Evolutionary conservation across 108 stramenopile genomes (phyloP).

Genomic region (Pinguiococcus pyrenoidosus): DNA sequence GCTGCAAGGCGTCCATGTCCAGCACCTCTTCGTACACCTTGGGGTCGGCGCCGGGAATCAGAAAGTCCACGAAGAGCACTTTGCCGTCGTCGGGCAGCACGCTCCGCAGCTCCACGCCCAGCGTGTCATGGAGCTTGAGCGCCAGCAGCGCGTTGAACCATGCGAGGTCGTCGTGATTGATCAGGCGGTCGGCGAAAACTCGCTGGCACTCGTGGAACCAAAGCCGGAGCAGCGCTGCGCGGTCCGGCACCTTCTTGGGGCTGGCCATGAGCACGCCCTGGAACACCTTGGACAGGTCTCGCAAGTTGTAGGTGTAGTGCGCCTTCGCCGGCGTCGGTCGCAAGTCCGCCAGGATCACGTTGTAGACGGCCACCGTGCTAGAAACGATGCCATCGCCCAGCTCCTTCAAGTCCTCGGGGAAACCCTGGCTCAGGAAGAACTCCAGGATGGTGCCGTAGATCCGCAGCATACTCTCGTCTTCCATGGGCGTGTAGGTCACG

Average conservation of each 20-base stretch:
- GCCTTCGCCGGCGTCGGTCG: constrained; percentile 44
- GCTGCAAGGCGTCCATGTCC: constrained; percentile 17
- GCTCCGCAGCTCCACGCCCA: constrained; percentile 18
- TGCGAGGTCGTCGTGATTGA: constrained; percentile 29
- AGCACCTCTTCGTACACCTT: constrained; percentile 39
- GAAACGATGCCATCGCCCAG: constrained; percentile 28
- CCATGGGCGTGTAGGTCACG: constrained; percentile 3
- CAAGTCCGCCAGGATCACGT: constrained; percentile 28
- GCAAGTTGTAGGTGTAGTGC: constrained; percentile 47
- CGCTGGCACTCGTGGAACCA: constrained; percentile 42
- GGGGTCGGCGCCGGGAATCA: constrained; percentile 34
- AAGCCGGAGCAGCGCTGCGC: constrained; percentile 13
- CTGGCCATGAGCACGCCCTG: constrained; percentile 41
- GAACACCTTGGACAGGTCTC: constrained; percentile 41
- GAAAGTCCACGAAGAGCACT: constrained; percentile 30
- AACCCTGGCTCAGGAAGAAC: constrained; percentile 5
- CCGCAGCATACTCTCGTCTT: neutral
- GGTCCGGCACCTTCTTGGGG: constrained; percentile 1
- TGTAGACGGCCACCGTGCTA: constrained; percentile 35
- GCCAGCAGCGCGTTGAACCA: constrained; percentile 32
- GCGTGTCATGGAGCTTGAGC: constrained; percentile 1
- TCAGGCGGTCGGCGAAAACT: constrained; percentile 43
- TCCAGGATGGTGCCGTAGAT: constrained; percentile 13
- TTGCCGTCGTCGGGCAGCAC: constrained; percentile 4
- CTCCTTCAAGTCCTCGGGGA: constrained; percentile 7